A percentile compares a stretch with the other conserved stretches of the same genome.
phyloP scores from a whole-genome alignment of 345 rosid species.

The Mallotus nudiflorus region DNA sequence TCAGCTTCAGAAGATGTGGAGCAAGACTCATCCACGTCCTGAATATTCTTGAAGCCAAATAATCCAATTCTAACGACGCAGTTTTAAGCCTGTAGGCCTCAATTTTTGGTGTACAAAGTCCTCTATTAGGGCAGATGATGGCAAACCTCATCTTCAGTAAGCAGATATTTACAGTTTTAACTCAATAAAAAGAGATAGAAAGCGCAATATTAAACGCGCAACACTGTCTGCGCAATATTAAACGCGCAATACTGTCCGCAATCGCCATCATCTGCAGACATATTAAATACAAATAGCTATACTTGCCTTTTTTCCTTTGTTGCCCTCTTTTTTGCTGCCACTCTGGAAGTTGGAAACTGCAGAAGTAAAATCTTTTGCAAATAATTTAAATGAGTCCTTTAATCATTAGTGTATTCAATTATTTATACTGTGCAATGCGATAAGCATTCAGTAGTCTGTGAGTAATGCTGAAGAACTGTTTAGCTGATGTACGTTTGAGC shows the following conservation, averaged over 20 bases:
- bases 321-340: not conserved
- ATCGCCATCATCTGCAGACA: slow-evolving; percentile 13
- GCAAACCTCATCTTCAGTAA: slow-evolving; percentile 18
- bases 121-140: slow-evolving; percentile 39
- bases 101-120: slow-evolving; percentile 27
- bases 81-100: slow-evolving; percentile 27
- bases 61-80: slow-evolving; percentile 12
- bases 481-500: too few relatives aligned
- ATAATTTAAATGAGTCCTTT: not conserved
- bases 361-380: not conserved
- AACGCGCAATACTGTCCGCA: slow-evolving; percentile 3
- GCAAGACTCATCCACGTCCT: slow-evolving; percentile 50
- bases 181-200: slow-evolving; percentile 27
- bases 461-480: too few relatives aligned
- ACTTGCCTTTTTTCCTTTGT: not conserved
- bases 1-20: slow-evolving; percentile 53
- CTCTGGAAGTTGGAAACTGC: slow-evolving; percentile 5
- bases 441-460: not conserved
- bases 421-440: not conserved
- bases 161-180: slow-evolving; percentile 20
- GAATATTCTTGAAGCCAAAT: slow-evolving; percentile 25
- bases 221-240: slow-evolving; percentile 12
- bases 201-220: slow-evolving; percentile 19
- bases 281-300: not conserved
- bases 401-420: not conserved